A percentile compares a stretch with the other conserved stretches of the same genome.
Conservation (phyloP, 441 rosid species). For the Corymbia calophylla region DNA sequence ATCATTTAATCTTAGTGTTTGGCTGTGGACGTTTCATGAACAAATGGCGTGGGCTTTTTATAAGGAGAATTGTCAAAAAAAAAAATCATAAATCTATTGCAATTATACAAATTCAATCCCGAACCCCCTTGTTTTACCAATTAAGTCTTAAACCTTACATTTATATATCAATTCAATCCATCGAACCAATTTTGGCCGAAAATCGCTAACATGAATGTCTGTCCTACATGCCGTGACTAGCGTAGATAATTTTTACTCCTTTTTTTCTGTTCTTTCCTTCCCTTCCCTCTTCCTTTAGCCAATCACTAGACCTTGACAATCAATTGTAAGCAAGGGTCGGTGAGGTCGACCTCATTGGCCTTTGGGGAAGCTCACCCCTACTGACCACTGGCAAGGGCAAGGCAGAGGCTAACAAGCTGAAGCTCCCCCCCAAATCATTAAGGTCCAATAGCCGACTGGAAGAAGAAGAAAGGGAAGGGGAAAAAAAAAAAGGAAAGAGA, state of each 20-base stretch:
- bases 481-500: too few relatives aligned
- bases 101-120: too few relatives aligned
- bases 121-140: too few relatives aligned
- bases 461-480: neutral
- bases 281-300: neutral
- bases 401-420: neutral
- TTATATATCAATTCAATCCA: too few relatives aligned
- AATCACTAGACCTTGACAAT: rapidly evolving
- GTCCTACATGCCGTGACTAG: rapidly evolving
- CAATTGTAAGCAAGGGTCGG: neutral
- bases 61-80: too few relatives aligned
- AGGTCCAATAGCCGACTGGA: rapidly evolving
- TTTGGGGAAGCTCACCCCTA: rapidly evolving
- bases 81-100: rapidly evolving
- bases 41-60: neutral
- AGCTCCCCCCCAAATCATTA: neutral
- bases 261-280: rapidly evolving
- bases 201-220: rapidly evolving
- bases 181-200: rapidly evolving
- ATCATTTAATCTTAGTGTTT: neutral
- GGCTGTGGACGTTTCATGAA: neutral
- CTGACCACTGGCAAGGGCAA: neutral
- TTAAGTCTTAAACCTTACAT: too few relatives aligned
- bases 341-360: neutral
- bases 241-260: too few relatives aligned